phyloP scores from a whole-genome alignment of 495 filamentous ascomycete genomes.

The Xylaria flabelliformis region DNA sequence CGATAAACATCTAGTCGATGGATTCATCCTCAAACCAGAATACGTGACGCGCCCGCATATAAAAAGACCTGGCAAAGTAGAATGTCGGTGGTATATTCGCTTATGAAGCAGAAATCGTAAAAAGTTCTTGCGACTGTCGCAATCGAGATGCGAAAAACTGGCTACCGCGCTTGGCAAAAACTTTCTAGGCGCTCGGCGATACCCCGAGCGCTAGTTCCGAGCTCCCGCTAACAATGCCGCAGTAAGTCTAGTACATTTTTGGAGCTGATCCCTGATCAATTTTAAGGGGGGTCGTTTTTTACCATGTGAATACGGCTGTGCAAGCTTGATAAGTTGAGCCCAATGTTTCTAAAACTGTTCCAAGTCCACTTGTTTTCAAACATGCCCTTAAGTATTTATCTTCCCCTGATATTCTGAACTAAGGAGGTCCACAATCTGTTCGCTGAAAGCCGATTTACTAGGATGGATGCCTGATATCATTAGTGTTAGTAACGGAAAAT shows the following conservation, averaged over 20 bases:
- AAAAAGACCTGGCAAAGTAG: not conserved
- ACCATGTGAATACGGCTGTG: not conserved
- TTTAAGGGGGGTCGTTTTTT: not conserved
- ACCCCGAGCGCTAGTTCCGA: not conserved
- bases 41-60: not conserved
- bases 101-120: not conserved
- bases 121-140: not conserved
- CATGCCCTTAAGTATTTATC: not conserved
- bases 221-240: not conserved
- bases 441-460: not conserved
- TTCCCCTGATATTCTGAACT: not conserved
- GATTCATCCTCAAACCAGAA: not conserved
- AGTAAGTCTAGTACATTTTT: not conserved
- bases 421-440: not conserved
- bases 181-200: not conserved
- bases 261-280: not conserved
- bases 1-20: not conserved
- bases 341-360: not conserved
- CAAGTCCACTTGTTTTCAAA: not conserved
- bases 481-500: not conserved
- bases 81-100: not conserved
- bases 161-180: not conserved
- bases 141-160: not conserved
- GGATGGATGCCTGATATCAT: slow-evolving; percentile 4
- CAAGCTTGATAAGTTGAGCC: not conserved